Evolutionary conservation across 371 early-diverging fungal genomes (phyloP).

Genomic region (Rhizopus microsporus): DNA sequence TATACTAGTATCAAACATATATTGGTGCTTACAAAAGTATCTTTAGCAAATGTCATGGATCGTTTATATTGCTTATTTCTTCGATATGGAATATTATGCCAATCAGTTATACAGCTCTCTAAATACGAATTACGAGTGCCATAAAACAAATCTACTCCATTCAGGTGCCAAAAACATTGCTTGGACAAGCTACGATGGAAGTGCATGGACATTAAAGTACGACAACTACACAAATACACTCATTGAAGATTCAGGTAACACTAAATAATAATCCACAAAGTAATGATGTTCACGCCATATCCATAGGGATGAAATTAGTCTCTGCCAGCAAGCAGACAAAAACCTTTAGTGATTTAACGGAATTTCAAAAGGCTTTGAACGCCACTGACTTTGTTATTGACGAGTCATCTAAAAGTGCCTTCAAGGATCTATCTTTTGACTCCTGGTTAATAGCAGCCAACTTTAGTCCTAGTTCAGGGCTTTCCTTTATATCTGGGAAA

Average conservation of each 20-base stretch:
- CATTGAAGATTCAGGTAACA: conserved; percentile 28
- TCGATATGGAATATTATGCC: conserved; percentile 15
- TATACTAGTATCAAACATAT: neutral
- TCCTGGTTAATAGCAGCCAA: conserved; percentile 21
- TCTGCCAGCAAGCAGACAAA: conserved; percentile 11
- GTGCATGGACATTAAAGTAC: conserved; percentile 12
- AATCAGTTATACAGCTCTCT: conserved; percentile 10
- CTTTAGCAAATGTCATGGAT: conserved; percentile 26
- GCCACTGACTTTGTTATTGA: conserved; percentile 23
- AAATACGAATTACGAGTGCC: conserved; percentile 19
- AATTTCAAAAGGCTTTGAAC: conserved; percentile 14
- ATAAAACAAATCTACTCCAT: conserved; percentile 25
- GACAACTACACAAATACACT: conserved; percentile 9
- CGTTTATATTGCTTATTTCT: conserved; percentile 24
- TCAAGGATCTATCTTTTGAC: conserved; percentile 21
- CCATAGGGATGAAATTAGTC: conserved; percentile 14
- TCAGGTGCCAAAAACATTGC: conserved; percentile 31
- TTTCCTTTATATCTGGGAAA: conserved; percentile 10
- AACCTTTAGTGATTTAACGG: neutral
- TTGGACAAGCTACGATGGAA: conserved; percentile 23
- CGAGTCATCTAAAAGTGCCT: conserved; percentile 10
- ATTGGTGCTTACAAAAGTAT: neutral
- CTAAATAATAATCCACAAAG: neutral
- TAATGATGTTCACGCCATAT: neutral
- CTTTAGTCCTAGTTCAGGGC: conserved; percentile 8